Percentiles rank a stretch among this genome's conserved stretches.
Conservation (phyloP, 495 filamentous ascomycete species). For the Cenococcum geophilum region DNA sequence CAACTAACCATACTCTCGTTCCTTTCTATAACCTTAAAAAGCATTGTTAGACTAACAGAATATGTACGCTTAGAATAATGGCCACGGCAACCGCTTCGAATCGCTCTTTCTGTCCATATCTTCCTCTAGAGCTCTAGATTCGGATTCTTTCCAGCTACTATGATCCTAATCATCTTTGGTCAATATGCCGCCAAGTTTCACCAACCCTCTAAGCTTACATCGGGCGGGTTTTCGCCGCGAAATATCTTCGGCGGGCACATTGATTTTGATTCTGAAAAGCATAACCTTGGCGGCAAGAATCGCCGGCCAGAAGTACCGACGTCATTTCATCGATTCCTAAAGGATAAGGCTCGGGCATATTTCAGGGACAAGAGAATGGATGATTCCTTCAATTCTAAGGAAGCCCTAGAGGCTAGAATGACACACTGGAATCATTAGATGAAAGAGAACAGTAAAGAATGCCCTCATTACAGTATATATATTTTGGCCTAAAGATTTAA, state of each 20-base stretch:
- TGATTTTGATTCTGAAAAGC: conserved; percentile 19
- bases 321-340: conserved; percentile 7
- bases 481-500: no score
- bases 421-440: conserved; percentile 17
- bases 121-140: conserved; percentile 29
- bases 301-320: conserved; percentile 12
- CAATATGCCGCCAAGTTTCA: conserved; percentile 23
- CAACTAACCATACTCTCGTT: no score
- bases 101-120: conserved; percentile 11
- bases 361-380: conserved; percentile 10
- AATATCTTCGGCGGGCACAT: conserved; percentile 12
- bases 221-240: conserved; percentile 24
- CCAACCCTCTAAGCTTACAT: conserved; percentile 19
- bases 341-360: conserved; percentile 1
- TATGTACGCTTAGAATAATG: neutral
- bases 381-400: neutral
- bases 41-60: no score
- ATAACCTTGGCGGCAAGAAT: conserved; percentile 23
- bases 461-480: conserved; percentile 17
- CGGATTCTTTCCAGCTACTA: conserved; percentile 22
- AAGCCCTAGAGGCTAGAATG: conserved; percentile 1
- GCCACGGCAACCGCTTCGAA: neutral
- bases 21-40: no score
- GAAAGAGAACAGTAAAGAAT: conserved; percentile 5
- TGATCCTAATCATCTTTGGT: conserved; percentile 27